These are phyloP conservation scores for Diaporthe sp. DNA, from an alignment of 2,329 filamentous ascomycete genomes.

Conservation along the genomic window DNA sequence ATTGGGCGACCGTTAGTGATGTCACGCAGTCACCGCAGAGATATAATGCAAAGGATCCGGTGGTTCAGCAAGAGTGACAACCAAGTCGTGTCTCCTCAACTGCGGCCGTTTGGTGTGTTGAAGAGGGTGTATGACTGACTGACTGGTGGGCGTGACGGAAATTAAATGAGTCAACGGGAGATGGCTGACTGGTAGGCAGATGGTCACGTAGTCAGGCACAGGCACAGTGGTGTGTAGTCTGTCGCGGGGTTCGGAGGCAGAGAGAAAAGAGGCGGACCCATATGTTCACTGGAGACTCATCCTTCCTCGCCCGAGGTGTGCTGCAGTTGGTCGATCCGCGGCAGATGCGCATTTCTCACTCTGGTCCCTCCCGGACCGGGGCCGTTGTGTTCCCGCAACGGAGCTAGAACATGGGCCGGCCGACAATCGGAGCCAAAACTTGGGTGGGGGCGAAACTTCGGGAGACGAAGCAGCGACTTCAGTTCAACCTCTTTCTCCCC, in stretches of 20 bases:
- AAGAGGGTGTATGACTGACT: constrained; percentile 1
- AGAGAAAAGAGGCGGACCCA: background rate
- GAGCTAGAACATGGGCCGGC: constrained; percentile 29
- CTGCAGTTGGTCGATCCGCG: background rate
- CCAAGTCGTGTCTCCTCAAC: background rate
- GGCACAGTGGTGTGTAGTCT: background rate
- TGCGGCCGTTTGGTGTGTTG: background rate
- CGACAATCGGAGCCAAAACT: constrained; percentile 30
- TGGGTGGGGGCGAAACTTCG: constrained; percentile 10
- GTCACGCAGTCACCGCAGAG: background rate
- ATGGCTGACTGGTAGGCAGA: background rate
- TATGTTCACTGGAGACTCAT: constrained; percentile 1
- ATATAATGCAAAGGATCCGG: background rate
- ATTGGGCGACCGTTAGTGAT: background rate
- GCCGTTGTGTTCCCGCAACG: constrained; percentile 25
- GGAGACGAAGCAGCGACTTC: background rate
- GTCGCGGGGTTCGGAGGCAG: background rate
- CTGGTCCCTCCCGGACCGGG: constrained; percentile 6
- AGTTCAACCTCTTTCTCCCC: too few relatives aligned
- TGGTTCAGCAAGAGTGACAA: background rate
- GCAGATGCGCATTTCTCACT: background rate
- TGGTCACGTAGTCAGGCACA: background rate
- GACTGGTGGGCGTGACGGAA: background rate
- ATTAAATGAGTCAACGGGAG: background rate
- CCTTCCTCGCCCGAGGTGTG: background rate